Conservation (phyloP, 306 rosid genomes). For the cucumber (Cucumis sativus) region DNA sequence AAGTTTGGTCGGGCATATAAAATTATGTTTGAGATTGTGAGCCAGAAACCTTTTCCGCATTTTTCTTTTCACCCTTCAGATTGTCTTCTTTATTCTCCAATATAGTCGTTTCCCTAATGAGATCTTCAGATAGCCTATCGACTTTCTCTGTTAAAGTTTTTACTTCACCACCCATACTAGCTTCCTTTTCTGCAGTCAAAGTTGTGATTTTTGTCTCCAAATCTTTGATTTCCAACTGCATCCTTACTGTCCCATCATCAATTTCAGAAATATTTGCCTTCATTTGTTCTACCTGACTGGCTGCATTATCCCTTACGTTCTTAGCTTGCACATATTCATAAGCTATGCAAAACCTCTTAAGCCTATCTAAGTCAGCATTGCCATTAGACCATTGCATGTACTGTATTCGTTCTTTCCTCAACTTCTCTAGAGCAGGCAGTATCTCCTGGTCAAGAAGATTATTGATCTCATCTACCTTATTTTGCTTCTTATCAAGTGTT, state of each 20-base stretch:
- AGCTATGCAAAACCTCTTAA: slow-evolving; percentile 80
- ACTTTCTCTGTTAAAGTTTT: slow-evolving; percentile 65
- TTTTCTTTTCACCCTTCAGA: slow-evolving; percentile 62
- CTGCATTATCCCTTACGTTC: slow-evolving; percentile 64
- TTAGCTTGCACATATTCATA: slow-evolving; percentile 69
- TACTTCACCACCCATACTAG: slow-evolving; percentile 84
- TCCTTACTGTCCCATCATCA: slow-evolving; percentile 32
- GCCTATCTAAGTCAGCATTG: slow-evolving; percentile 80
- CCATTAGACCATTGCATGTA: slow-evolving; percentile 99
- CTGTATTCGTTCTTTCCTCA: slow-evolving; percentile 83
- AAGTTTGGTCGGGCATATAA: background rate
- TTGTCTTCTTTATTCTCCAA: slow-evolving; percentile 67
- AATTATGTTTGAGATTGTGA: background rate
- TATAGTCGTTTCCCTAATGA: slow-evolving; percentile 66
- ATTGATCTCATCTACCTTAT: slow-evolving; percentile 92
- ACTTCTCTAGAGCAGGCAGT: slow-evolving; percentile 92
- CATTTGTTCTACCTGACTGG: slow-evolving; percentile 56
- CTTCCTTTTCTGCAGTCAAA: slow-evolving; percentile 75
- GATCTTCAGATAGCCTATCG: slow-evolving; percentile 56
- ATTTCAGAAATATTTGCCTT: slow-evolving; percentile 54
- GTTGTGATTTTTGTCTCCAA: slow-evolving; percentile 55
- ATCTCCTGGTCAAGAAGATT: slow-evolving; percentile 93
- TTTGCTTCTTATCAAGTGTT: slow-evolving; percentile 97
- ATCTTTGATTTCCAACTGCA: slow-evolving; percentile 46
- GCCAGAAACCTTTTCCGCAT: slow-evolving; percentile 48